Evolutionary conservation across 371 early-diverging fungal species (phyloP), one percentile per base, ranked within the genome.

Genomic region (Lichtheimia hyalospora): DNA sequence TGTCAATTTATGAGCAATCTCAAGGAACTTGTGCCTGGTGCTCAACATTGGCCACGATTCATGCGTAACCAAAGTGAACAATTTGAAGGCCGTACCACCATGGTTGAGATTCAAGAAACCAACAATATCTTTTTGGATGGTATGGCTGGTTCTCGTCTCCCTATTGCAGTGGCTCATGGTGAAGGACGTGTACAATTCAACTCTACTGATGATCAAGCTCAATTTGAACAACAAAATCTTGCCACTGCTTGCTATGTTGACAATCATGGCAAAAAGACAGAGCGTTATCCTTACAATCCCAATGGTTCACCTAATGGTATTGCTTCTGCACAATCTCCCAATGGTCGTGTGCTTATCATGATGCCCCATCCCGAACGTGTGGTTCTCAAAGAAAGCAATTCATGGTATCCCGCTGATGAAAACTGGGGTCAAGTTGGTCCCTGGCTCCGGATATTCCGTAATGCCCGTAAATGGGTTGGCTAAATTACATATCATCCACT

Each of bases 361-460:
- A 98, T 98, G 98, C 98, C 98, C 57, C 98, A 98, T 67, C 98
- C 98, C 13, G 98, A 98, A 81, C 88, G 98, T 54, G 92, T 92
- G 43, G 84, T 92, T 2, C 81, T 92, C 44, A 86, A 88, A 42
- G 85, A 88, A 57, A 83, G 92, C 53, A 94, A 95, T 70, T 95
- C 96, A 16, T 98, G 92, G 89, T 82, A 90, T 52, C 92, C 93
- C 13, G 58, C 68, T 8, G 78, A 85, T n/a, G 71, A 66, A 52
- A 64, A 73, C n/a, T 90, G 91, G 89, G 85, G 82, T 24, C 84
- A 85, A 69, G 73, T 84, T 16, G 92, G 93, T 14, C 94, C 94
- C n/a, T 93, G 92, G 93, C 69, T 90, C 54, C 85, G 87, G 53
- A 81, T 94, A 81, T 94, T 93, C 80, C 70, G 81, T 66, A 94